Base-by-base conservation (phyloP, 352 stramenopile species). In the Phytophthora constricta region DNA sequence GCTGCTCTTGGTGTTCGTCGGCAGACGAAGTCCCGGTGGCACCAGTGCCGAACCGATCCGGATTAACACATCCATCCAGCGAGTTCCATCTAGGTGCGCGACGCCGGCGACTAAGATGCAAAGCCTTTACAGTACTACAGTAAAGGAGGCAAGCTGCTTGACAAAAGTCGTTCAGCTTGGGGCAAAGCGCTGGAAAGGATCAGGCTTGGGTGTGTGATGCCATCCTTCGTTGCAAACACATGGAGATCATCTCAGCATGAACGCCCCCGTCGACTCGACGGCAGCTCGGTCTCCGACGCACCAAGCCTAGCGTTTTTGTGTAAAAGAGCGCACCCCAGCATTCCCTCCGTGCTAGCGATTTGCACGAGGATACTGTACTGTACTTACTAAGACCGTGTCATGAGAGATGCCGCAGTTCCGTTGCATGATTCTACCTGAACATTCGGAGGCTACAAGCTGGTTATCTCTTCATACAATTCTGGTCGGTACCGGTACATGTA, bases 161-260 rank as follows among this genome's bases (percentile, higher is more conserved):
- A 59, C 55, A 65, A 43, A 60, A 58, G 53, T 39, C 26, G 37
- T 34, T 26, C 49, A 48, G 4, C n/a, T 50, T 60, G 53, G 37
- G 42, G 45, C 62, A 70, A 62, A 63, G 61, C 51, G 28, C 19
- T 17, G 31, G 39, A 52, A 56, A 70, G 41, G 56, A 70, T 9
- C 62, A 70, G 62, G 9, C 42, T 46, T 14, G 27, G 14, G 28
- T 2, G 39, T 37, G 23, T 66, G 50, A 70, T 39, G 33, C 2
- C 16, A 55, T 56, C 41, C 33, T 67, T 66, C 54, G 62, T 39
- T 5, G 17, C 3, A 10, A 55, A n/a, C 62, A 65, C 46, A 28
- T 61, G 54, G 37, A 17, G 1, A 42, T 68, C 60, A 62, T 22
- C 51, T 7, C 48, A 48, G n/a, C n/a, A n/a, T n/a, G n/a, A n/a